A percentile compares a stretch with the other conserved stretches of the same genome.
Evolutionary conservation across 441 rosid genomes (phyloP).

Genomic region (Populus tomentosa): DNA sequence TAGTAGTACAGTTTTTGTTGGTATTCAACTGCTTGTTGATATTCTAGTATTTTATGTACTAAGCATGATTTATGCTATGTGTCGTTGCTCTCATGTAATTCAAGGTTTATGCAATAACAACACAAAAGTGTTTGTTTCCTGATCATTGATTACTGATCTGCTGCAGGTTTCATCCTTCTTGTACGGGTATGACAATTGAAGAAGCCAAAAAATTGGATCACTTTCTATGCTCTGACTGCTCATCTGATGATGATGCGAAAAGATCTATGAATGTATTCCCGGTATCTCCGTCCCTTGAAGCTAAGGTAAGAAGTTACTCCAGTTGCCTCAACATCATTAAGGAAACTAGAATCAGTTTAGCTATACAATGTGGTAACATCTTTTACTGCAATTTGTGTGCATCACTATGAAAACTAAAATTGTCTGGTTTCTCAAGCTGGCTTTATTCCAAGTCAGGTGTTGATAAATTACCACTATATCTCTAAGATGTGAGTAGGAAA

Average conservation of each 20-base stretch:
- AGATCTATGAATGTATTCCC: constrained; percentile 48
- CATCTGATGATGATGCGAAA: constrained; percentile 58
- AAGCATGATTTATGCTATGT: not conserved
- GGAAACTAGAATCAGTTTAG: not conserved
- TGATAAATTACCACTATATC: too few species aligned
- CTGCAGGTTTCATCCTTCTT: constrained; percentile 54
- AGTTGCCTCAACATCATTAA: not conserved
- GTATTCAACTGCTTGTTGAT: not conserved
- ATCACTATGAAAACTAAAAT: too few species aligned
- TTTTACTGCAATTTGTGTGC: not conserved
- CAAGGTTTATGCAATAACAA: not conserved
- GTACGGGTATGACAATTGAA: constrained; percentile 83
- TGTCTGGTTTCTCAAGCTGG: not conserved
- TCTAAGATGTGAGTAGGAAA: too few species aligned
- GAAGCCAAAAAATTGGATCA: constrained; percentile 80
- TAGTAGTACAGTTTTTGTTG: not conserved
- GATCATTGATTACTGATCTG: not conserved
- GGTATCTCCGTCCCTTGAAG: constrained; percentile 55
- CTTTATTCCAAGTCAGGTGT: not conserved
- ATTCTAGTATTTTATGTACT: not conserved
- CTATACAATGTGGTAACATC: not conserved
- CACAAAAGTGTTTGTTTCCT: not conserved
- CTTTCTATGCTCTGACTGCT: constrained; percentile 79
- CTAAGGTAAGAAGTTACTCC: constrained; percentile 39
- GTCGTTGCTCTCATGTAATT: not conserved